Evolutionary conservation across 2,329 filamentous ascomycete species (phyloP), one percentile per base, ranked within the genome.

Genomic region (Sporothrix variecibatus): DNA sequence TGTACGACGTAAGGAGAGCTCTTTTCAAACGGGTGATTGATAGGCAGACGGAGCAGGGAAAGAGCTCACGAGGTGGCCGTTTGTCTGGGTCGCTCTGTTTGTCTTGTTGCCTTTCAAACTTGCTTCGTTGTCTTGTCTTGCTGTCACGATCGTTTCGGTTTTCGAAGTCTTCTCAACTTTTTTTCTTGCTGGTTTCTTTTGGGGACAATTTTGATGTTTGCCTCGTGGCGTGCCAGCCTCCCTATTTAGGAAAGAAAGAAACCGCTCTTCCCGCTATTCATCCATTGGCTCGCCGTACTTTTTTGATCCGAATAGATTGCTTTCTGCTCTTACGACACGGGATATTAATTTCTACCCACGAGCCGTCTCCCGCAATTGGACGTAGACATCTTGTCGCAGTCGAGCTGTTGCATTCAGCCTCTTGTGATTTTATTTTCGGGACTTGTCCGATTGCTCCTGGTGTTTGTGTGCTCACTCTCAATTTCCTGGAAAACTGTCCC

Each of bases 141-240:
- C 17, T 43, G 60, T 64, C 60, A 34, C n/a, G 34, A n/a, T 68
- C 5, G 43, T 23, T 49, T 51, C 38, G n/a, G 9, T 28, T n/a
- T 11, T 23, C 2, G 12, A n/a, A 5, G 23, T 23, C 28, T n/a
- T 28, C 9, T 5, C 4, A 34, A 1, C 5, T 4, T 34, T 8
- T 34, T 34, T 34, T 34, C 34, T 4, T 34, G 8, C 8, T 34
- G 34, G 34, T 46, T 23, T 26, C 11, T 26, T 43, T 38, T 53
- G 26, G n/a, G 40, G 17, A 20, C 40, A 8, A 15, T n/a, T 23
- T 23, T 15, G n/a, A 2, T 20, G 7, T 28, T 58, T 40, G 56
- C 46, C 46, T 70, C 11, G 31, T 70, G 49, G 49, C 49, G 67
- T 26, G 34, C 68, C 67, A 69, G 68, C 68, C 68, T 23, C 68